phyloP scores from a whole-genome alignment of 768 basidiomycete species.

The Suillus placidus region DNA sequence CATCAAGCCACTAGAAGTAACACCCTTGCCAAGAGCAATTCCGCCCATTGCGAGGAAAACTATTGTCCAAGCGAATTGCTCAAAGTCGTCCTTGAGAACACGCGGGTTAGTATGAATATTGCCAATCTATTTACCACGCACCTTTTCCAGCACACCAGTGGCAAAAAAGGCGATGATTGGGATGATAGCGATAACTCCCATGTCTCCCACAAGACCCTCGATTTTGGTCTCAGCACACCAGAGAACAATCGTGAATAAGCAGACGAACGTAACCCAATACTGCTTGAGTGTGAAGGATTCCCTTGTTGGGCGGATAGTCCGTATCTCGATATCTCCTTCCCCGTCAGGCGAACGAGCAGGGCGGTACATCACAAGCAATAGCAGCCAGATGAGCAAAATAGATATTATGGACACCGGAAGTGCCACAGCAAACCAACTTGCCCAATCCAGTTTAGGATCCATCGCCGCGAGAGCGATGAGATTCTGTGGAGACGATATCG shows the following conservation, averaged over 20 bases:
- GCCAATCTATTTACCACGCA: slow-evolving; percentile 30
- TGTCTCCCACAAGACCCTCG: slow-evolving; percentile 82
- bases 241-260: slow-evolving; percentile 78
- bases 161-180: slow-evolving; percentile 94
- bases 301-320: slow-evolving; percentile 77
- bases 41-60: slow-evolving; percentile 99
- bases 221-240: slow-evolving; percentile 90
- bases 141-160: slow-evolving; percentile 92
- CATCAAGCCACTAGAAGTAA: slow-evolving; percentile 85
- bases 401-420: slow-evolving; percentile 89
- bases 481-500: slow-evolving; percentile 98
- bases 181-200: slow-evolving; percentile 96
- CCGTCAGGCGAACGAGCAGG: slow-evolving; percentile 74
- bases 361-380: slow-evolving; percentile 81
- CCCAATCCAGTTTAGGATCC: slow-evolving; percentile 87
- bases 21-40: slow-evolving; percentile 93
- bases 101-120: slow-evolving; percentile 4
- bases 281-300: slow-evolving; percentile 85
- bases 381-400: slow-evolving; percentile 87
- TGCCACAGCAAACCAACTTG: slow-evolving; percentile 90
- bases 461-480: slow-evolving; percentile 89
- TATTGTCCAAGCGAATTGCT: slow-evolving; percentile 92
- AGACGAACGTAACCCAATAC: slow-evolving; percentile 87
- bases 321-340: slow-evolving; percentile 80
- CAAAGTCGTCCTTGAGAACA: slow-evolving; percentile 80